Percentiles rank a stretch among this genome's conserved stretches.
Conservation (phyloP, 2,329 filamentous ascomycete genomes). For the Beauveria asiatica region DNA sequence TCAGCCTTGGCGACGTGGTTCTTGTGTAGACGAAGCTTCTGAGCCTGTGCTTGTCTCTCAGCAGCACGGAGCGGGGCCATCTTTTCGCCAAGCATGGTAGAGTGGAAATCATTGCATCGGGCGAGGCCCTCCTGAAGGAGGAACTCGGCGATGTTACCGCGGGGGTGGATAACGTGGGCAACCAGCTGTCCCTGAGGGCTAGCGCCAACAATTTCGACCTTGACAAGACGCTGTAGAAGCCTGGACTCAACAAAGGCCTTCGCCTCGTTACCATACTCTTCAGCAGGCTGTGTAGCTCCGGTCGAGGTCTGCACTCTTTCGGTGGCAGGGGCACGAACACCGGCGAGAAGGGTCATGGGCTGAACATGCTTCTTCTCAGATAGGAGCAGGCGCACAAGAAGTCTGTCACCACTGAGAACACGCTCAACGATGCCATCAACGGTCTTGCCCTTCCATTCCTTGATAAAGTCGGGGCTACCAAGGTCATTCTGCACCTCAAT, state of each 20-base stretch:
- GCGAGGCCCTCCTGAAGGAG: slow-evolving; percentile 83
- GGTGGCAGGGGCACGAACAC: slow-evolving; percentile 82
- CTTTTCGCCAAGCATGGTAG: slow-evolving; percentile 77
- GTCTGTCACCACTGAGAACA: slow-evolving; percentile 82
- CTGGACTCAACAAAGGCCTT: slow-evolving; percentile 79
- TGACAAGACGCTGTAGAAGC: slow-evolving; percentile 77
- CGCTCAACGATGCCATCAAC: slow-evolving; percentile 84
- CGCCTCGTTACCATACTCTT: slow-evolving; percentile 85
- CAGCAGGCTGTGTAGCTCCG: slow-evolving; percentile 72
- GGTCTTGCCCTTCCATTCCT: slow-evolving; percentile 75
- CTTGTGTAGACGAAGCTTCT: slow-evolving; percentile 72
- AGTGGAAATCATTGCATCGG: slow-evolving; percentile 91
- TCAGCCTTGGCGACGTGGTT: slow-evolving; percentile 65
- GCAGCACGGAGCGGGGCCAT: slow-evolving; percentile 82
- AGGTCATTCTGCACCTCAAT: slow-evolving; percentile 79
- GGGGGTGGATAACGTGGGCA: slow-evolving; percentile 76
- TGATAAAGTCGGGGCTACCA: slow-evolving; percentile 68
- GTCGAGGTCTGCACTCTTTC: slow-evolving; percentile 73
- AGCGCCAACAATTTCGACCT: slow-evolving; percentile 73
- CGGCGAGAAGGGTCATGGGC: slow-evolving; percentile 81
- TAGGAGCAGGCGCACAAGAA: slow-evolving; percentile 74
- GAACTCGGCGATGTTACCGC: slow-evolving; percentile 88
- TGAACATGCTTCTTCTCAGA: slow-evolving; percentile 79
- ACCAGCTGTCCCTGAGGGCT: slow-evolving; percentile 91
- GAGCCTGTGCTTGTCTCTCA: slow-evolving; percentile 74